Evolutionary conservation across 2,329 filamentous ascomycete species (phyloP), one percentile per base, ranked within the genome.

Genomic region (Aspergillus sp.): DNA sequence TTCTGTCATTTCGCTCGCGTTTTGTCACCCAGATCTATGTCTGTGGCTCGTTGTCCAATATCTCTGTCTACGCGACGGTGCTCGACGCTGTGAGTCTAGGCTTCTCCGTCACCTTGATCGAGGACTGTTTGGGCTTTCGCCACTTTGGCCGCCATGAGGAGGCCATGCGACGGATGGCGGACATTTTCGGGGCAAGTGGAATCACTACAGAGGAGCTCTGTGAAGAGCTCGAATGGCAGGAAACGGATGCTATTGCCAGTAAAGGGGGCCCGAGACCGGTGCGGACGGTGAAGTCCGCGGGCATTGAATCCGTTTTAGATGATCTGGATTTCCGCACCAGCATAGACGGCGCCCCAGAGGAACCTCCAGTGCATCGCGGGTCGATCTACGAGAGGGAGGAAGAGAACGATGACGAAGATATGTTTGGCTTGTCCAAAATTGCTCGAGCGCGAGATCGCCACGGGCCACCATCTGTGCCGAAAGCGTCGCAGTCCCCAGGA

Each of bases 11-110:
- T 41, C 81, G 90, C n/a, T 82, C 82, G n/a, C 86, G 83, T 52
- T 83, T 96, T 55, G 81, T 94, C 48, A 95, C 89, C 2, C 86
- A 96, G 58, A 73, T 98, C 8, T 96, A 86, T 66, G 79, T 97
- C 27, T 94, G 87, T 59, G 93, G 93, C 26, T 85, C 86, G 40
- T 77, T 94, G 42, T 87, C 85, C 39, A 96, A 97, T 59, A 74
- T 94, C 33, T 90, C 89, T 30, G 83, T 97, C 41, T 89, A 93
- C 62, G 91, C 93, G 5, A 96, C 91, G 1, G 89, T 89, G 3
- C 76, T 94, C 52, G 93, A 96, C 61, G 93, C 91, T 7, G 90
- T 88, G 1, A 80, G 85, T 19, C 86, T 96, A 65, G 93, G 90
- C 4, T 82, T 94, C 59, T 76, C 81, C n/a, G 88, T 96, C 59